These are phyloP conservation scores for Xylariaceae sp. DNA, from an alignment of 2,329 filamentous ascomycete species.

Conservation along the genomic window DNA sequence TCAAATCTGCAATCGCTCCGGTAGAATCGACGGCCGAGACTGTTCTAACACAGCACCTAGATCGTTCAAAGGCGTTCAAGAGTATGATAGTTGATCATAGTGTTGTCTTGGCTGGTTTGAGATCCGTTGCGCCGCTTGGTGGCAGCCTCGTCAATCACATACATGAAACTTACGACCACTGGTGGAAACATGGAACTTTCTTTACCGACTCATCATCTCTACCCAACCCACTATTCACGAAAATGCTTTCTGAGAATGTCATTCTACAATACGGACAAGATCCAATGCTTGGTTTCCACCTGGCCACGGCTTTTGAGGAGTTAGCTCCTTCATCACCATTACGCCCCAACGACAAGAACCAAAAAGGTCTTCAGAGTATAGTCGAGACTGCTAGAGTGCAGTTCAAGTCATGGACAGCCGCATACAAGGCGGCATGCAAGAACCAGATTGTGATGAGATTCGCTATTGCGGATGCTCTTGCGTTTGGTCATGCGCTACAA, in stretches of 20 bases:
- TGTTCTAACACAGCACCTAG: slow-evolving; percentile 12
- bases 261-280: slow-evolving; percentile 46
- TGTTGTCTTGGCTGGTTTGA: slow-evolving; percentile 28
- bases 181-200: slow-evolving; percentile 35
- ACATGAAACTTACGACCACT: slow-evolving; percentile 25
- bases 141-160: slow-evolving; percentile 24
- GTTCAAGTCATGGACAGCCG: slow-evolving; percentile 43
- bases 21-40: slow-evolving; percentile 9
- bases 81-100: background rate
- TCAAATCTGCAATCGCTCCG: slow-evolving; percentile 26
- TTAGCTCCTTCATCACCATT: slow-evolving; percentile 39
- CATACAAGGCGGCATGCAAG: slow-evolving; percentile 41
- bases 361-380: slow-evolving; percentile 19
- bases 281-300: slow-evolving; percentile 53
- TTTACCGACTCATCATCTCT: slow-evolving; percentile 13
- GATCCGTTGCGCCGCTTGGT: slow-evolving; percentile 37
- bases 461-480: slow-evolving; percentile 44
- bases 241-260: slow-evolving; percentile 31
- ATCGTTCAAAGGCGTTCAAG: background rate
- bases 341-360: slow-evolving; percentile 13
- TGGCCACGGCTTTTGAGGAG: slow-evolving; percentile 44
- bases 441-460: slow-evolving; percentile 41
- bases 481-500: slow-evolving; percentile 51
- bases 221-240: slow-evolving; percentile 46
- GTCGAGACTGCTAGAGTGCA: slow-evolving; percentile 39